These are phyloP conservation scores for Bipolaris gigantea DNA, from an alignment of 2,329 filamentous ascomycete species.

Conservation along the genomic window DNA sequence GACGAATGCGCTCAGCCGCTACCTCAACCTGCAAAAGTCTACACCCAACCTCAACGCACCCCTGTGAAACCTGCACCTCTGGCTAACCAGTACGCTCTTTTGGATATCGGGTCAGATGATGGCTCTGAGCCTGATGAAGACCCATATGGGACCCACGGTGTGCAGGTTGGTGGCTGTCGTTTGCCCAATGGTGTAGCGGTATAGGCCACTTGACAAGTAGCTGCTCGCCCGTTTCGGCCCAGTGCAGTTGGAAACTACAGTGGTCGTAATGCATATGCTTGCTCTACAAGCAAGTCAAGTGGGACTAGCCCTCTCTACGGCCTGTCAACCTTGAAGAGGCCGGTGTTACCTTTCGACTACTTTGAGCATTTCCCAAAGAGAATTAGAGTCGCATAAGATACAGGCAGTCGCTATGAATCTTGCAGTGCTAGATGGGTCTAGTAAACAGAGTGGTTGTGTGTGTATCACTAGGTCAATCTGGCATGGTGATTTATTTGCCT, in stretches of 20 bases:
- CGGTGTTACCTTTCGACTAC: too few relatives aligned
- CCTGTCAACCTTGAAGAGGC: background rate
- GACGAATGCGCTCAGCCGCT: conserved; percentile 73
- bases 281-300: background rate
- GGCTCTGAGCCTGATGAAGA: conserved; percentile 33
- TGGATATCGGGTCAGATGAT: conserved; percentile 30
- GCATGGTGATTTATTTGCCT: background rate
- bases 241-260: background rate
- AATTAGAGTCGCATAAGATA: background rate
- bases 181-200: conserved; percentile 28
- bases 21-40: conserved; percentile 30
- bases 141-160: conserved; percentile 24
- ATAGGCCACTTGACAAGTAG: conserved; percentile 5
- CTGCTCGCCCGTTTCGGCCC: background rate
- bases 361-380: background rate
- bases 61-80: conserved; percentile 24
- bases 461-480: background rate
- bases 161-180: conserved; percentile 21
- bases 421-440: background rate
- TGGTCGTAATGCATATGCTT: background rate
- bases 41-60: conserved; percentile 7
- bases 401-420: background rate
- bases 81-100: conserved; percentile 39
- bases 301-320: background rate
- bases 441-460: background rate